A percentile compares a stretch with the other conserved stretches of the same genome.
Conservation (phyloP, 1,284 basidiomycete genomes). For the Leccinum fuscescens region DNA sequence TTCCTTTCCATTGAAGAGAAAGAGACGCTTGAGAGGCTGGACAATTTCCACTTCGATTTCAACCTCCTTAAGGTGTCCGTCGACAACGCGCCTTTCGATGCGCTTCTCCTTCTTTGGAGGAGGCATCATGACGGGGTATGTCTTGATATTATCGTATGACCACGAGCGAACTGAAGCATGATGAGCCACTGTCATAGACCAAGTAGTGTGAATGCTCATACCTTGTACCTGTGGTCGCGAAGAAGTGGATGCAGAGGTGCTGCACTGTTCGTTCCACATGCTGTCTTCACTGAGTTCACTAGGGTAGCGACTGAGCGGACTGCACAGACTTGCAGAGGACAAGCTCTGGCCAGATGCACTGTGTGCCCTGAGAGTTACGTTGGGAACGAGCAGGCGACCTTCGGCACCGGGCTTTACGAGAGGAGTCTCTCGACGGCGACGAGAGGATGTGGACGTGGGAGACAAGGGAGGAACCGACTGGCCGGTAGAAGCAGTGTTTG, state of each 20-base stretch:
- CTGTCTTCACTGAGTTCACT: slow-evolving; percentile 37
- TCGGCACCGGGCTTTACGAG: slow-evolving; percentile 56
- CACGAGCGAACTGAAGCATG: slow-evolving; percentile 50
- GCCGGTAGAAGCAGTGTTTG: slow-evolving; percentile 33
- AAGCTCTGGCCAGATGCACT: slow-evolving; percentile 39
- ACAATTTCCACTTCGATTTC: slow-evolving; percentile 51
- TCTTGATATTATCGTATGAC: slow-evolving; percentile 68
- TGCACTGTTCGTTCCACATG: slow-evolving; percentile 25
- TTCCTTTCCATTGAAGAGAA: slow-evolving; percentile 45
- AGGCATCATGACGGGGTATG: slow-evolving; percentile 62
- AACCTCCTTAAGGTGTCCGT: slow-evolving; percentile 52
- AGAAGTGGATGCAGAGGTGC: slow-evolving; percentile 14
- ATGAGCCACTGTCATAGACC: neutral
- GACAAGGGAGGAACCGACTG: slow-evolving; percentile 31
- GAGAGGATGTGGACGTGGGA: slow-evolving; percentile 30
- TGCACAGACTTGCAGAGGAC: slow-evolving; percentile 36
- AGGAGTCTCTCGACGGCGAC: slow-evolving; percentile 47
- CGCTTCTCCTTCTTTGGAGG: slow-evolving; percentile 54
- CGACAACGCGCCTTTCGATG: slow-evolving; percentile 43
- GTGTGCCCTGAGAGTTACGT: slow-evolving; percentile 55
- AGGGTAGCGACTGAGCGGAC: slow-evolving; percentile 31
- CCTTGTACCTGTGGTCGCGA: slow-evolving; percentile 34
- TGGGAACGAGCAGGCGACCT: slow-evolving; percentile 64
- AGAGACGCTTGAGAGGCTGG: slow-evolving; percentile 46
- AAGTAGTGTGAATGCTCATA: slow-evolving; percentile 16